Evolutionary conservation across 768 basidiomycete genomes (phyloP), one percentile per base, ranked within the genome.

Genomic region (Pulveroboletus sp.): DNA sequence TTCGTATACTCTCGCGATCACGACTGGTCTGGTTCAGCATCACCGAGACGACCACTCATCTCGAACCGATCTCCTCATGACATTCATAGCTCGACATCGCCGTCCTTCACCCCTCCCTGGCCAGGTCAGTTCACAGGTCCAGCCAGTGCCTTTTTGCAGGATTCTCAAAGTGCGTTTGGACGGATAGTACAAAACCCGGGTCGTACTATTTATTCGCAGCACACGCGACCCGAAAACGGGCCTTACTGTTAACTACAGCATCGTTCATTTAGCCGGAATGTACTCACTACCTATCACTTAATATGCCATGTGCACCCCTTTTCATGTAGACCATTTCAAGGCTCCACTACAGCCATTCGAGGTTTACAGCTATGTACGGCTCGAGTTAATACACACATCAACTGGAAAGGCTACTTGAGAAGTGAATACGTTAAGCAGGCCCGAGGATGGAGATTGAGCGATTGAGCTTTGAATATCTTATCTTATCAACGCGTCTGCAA

Each of bases 191-290:
- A 75, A 59, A 80, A 79, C 50, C 73, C 78, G 3, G 82, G 81
- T 49, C 80, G 81, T 57, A 84, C 82, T 28, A 82, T 83, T 54
- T 83, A 83, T 63, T 79, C 81, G 39, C 80, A 81, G 57, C 68
- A 69, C 39, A 64, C 72, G 37, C 68, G 64, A 50, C 62, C 69
- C 42, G 73, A 73, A 50, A 66, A 59, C 15, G 62, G 62, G 26
- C 52, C 64, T 32, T 66, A 57, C 41, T 57, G 58, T 49, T 68
- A 55, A 51, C 42, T 49, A 35, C 46, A 46, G 17, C 47, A n/a
- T 44, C 31, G 28, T 53, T 33, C 51, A 45, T 49, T 39, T 54
- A 43, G 24, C 36, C 37, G n/a, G 47, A 57, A 53, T 63, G 56
- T 61, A 58, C 54, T 50, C 46, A 54, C 26, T 66, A 61, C 26